Base-by-base conservation (phyloP, 352 stramenopile genomes). In the Globisporangium cystogenes region DNA sequence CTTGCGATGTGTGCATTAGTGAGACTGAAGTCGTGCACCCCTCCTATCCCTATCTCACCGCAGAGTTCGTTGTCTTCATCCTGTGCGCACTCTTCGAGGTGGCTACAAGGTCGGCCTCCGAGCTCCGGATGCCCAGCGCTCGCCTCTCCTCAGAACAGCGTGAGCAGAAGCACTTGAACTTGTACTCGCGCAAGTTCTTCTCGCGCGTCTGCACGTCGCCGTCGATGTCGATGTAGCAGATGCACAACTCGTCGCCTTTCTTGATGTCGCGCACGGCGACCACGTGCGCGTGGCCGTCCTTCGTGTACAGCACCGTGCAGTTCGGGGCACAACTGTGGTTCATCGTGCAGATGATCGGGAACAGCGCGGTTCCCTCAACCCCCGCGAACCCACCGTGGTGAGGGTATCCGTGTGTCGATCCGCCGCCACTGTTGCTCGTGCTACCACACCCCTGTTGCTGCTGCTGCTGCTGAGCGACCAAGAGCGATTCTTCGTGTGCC, bases 271-370 rank as follows among this genome's bases (percentile, higher is more conserved):
- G 67, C 20, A 91, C 71, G 4, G 83, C 78, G 55, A 89, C 86
- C 18, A 90, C 80, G 21, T 90, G 79, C 18, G 78, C 80, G 44
- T 69, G 57, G 59, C 81, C 76, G 52, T 88, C 72, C 56, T 87
- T 86, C 31, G 81, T 89, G 75, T 98, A 98, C 31, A 96, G 62
- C 50, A 97, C 76, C 5, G 90, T 84, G 52, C 95, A 92, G 69
- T 98, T 98, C 2, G 91, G 91, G 48, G 90, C 76, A 66, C 94
- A 99, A 49, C 86, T 97, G 74, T 99, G 96, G 72, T 99, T 99
- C 91, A 98, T 98, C 64, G 94, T 98, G 63, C 93, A 98, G 40
- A 96, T 86, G 12, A 82, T 78, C 26, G 84, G 82, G 67, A 95
- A 98, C 47, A 98, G 72, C 18, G 93, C 92, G 0, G 95, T 98